Evolutionary conservation across 2,329 filamentous ascomycete species (phyloP).

Genomic region (Diaporthe ilicicola): DNA sequence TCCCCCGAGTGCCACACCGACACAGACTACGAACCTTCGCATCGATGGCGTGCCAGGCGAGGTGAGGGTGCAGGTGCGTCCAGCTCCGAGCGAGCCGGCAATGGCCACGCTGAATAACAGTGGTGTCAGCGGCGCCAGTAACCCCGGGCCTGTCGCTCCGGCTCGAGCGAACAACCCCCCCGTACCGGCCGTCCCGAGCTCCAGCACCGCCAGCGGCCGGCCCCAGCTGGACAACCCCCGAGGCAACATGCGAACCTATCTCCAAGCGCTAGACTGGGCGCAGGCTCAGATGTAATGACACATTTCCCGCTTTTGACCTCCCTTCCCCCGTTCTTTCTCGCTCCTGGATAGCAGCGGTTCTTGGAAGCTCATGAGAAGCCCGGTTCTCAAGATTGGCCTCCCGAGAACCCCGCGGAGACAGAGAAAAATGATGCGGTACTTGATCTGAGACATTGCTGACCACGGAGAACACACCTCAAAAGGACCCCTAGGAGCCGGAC

Average conservation of each 20-base stretch:
- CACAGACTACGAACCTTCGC: slow-evolving; percentile 53
- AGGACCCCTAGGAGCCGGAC: slow-evolving; percentile 41
- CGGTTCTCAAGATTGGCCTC: not conserved
- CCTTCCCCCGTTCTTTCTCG: not conserved
- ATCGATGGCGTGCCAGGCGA: slow-evolving; percentile 66
- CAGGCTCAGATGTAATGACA: slow-evolving; percentile 29
- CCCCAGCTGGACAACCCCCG: slow-evolving; percentile 22
- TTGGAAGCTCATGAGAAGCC: not conserved
- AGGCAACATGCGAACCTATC: slow-evolving; percentile 30
- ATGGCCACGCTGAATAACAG: slow-evolving; percentile 27
- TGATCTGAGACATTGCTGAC: slow-evolving; percentile 9
- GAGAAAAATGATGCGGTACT: not conserved
- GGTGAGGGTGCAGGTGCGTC: slow-evolving; percentile 62
- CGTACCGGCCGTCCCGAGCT: slow-evolving; percentile 17
- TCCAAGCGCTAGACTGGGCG: slow-evolving; percentile 32
- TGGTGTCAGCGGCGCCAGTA: slow-evolving; percentile 8
- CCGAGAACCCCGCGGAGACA: not conserved
- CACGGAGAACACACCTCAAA: not conserved
- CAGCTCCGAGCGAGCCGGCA: slow-evolving; percentile 32
- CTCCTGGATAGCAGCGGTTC: not conserved
- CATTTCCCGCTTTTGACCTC: not conserved
- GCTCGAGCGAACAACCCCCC: not conserved
- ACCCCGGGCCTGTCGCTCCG: slow-evolving; percentile 6
- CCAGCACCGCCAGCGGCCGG: slow-evolving; percentile 11
- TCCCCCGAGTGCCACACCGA: slow-evolving; percentile 40